phyloP scores from a whole-genome alignment of 2,329 filamentous ascomycete genomes.

The Knufia fluminis region DNA sequence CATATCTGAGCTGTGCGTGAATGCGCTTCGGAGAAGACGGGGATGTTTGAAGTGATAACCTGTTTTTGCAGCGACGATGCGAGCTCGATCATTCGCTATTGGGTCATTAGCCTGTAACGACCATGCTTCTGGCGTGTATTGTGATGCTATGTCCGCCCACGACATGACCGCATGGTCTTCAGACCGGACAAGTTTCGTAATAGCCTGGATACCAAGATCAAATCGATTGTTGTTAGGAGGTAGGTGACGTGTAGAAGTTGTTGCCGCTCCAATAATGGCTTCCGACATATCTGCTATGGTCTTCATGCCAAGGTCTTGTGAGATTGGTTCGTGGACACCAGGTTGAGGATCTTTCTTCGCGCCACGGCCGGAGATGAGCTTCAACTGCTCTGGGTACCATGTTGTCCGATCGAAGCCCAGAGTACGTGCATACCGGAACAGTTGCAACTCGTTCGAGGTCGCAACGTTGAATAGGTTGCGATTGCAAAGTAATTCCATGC shows the following conservation, averaged over 20 bases:
- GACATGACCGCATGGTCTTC: conserved; percentile 58
- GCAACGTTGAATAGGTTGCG: conserved; percentile 76
- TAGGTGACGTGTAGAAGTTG: conserved; percentile 45
- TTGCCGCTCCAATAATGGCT: conserved; percentile 80
- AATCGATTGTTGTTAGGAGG: conserved; percentile 35
- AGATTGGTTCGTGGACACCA: conserved; percentile 32
- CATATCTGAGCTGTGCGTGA: conserved; percentile 78
- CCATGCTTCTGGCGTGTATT: conserved; percentile 19
- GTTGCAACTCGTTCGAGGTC: conserved; percentile 48
- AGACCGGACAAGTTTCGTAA: conserved; percentile 53
- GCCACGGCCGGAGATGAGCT: conserved; percentile 63
- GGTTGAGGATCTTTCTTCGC: conserved; percentile 25
- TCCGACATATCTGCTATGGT: conserved; percentile 91
- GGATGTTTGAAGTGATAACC: conserved; percentile 64
- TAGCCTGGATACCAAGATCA: conserved; percentile 52
- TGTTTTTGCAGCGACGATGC: conserved; percentile 52
- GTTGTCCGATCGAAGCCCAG: conserved; percentile 54
- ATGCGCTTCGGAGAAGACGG: conserved; percentile 69
- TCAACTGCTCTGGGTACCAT: conserved; percentile 82
- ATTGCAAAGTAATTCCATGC: conserved; percentile 89
- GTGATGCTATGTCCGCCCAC: conserved; percentile 62
- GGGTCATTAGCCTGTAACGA: conserved; percentile 39
- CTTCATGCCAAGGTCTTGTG: conserved; percentile 72
- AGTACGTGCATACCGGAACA: conserved; percentile 74
- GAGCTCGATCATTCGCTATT: conserved; percentile 58